Percentiles rank a stretch among this genome's conserved stretches.
Evolutionary conservation across 805 yeast genomes (phyloP).

Genomic region (Teunomyces stri): DNA sequence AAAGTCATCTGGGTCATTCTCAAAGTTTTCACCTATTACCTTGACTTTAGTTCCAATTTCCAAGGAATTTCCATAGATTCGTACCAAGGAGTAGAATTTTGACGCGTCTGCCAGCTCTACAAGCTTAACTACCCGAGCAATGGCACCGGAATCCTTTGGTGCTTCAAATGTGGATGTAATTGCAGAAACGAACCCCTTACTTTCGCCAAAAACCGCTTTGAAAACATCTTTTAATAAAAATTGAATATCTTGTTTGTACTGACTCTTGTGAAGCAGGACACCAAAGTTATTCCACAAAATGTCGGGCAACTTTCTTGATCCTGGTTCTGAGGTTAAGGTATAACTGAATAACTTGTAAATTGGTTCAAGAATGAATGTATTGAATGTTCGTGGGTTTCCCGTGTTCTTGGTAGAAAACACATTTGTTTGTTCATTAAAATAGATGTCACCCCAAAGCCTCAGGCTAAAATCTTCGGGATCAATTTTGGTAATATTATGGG

Average conservation of each 20-base stretch:
- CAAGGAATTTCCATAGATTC: slow-evolving; percentile 63
- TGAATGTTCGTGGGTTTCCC: slow-evolving; percentile 46
- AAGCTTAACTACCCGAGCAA: slow-evolving; percentile 47
- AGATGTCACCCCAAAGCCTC: slow-evolving; percentile 77
- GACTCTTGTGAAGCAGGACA: slow-evolving; percentile 38
- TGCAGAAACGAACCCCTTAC: slow-evolving; percentile 53
- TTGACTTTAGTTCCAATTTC: slow-evolving; percentile 45
- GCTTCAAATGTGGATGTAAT: slow-evolving; percentile 30
- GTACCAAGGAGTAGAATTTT: slow-evolving; percentile 54
- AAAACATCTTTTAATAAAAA: slow-evolving; percentile 57
- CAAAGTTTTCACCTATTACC: slow-evolving; percentile 55
- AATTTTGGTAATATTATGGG: slow-evolving; percentile 2
- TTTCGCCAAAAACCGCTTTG: slow-evolving; percentile 49
- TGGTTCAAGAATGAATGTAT: slow-evolving; percentile 70
- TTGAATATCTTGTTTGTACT: slow-evolving; percentile 54
- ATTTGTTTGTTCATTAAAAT: slow-evolving; percentile 42
- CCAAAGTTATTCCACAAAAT: slow-evolving; percentile 51
- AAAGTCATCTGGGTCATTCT: slow-evolving; percentile 53
- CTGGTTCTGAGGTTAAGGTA: slow-evolving; percentile 52
- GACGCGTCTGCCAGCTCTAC: slow-evolving; percentile 54
- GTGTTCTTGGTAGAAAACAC: slow-evolving; percentile 40
- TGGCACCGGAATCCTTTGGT: slow-evolving; percentile 11
- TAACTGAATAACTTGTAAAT: slow-evolving; percentile 70
- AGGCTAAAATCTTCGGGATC: slow-evolving; percentile 37
- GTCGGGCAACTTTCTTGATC: slow-evolving; percentile 32